Percentiles rank a stretch among this genome's conserved stretches.
phyloP scores from a whole-genome alignment of 352 stramenopile species.

The Hyaloperonospora brassicae region DNA sequence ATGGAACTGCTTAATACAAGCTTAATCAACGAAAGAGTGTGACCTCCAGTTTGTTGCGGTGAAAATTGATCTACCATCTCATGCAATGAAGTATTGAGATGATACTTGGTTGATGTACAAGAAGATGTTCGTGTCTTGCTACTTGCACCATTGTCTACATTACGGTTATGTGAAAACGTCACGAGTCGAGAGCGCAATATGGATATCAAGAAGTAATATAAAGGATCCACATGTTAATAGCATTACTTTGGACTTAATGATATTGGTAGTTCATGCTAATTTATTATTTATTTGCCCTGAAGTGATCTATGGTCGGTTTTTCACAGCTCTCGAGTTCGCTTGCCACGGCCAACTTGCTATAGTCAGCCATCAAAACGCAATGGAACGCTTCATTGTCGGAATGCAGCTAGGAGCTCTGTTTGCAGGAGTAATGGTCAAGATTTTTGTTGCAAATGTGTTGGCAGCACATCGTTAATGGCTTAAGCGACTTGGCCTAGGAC shows the following conservation, averaged over 20 bases:
- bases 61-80: background rate
- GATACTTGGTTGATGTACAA: background rate
- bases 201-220: background rate
- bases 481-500: background rate
- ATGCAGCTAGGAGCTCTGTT: background rate
- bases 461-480: background rate
- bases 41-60: background rate
- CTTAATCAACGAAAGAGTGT: background rate
- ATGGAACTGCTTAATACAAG: background rate
- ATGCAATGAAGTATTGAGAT: background rate
- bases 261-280: background rate
- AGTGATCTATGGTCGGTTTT: background rate
- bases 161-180: background rate
- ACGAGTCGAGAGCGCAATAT: background rate
- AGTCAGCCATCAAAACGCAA: constrained; percentile 2
- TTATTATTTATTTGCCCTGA: background rate
- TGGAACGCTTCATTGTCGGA: background rate
- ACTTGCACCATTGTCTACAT: background rate
- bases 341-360: background rate
- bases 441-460: background rate
- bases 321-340: background rate
- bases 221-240: background rate
- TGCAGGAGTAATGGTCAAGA: background rate
- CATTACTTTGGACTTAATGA: background rate
- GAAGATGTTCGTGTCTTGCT: background rate